Evolutionary conservation across 169 alveolate genomes (phyloP).

Genomic region (Neospora caninum): DNA sequence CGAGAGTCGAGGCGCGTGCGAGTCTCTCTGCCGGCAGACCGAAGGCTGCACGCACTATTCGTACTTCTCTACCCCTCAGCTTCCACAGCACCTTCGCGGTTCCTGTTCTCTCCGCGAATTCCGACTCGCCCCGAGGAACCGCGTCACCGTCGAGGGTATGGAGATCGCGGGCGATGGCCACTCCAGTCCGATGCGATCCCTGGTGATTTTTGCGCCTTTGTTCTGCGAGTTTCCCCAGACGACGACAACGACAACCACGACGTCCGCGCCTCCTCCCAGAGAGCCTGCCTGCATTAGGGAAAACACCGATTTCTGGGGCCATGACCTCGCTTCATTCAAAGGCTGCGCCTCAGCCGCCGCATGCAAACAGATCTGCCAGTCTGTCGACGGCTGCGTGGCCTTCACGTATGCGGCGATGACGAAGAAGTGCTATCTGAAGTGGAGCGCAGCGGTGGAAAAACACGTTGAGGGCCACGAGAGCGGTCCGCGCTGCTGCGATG

Average conservation of each 20-base stretch:
- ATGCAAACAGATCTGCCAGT: not conserved
- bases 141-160: not conserved
- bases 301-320: slow-evolving; percentile 32
- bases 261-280: not conserved
- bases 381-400: slow-evolving; percentile 1
- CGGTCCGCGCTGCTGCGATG: slow-evolving; percentile 20
- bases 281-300: not conserved
- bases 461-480: slow-evolving; percentile 5
- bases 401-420: not conserved
- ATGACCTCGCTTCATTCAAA: not conserved
- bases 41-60: slow-evolving; percentile 19
- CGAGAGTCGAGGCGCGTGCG: slow-evolving; percentile 27
- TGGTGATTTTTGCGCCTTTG: not conserved
- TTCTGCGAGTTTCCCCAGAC: not conserved
- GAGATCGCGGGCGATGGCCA: not conserved
- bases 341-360: not conserved
- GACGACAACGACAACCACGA: not conserved
- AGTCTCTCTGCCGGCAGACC: slow-evolving; percentile 4
- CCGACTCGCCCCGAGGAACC: not conserved
- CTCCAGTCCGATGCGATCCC: not conserved
- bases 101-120: slow-evolving; percentile 12
- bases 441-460: not conserved
- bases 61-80: not conserved
- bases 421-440: not conserved
- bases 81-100: slow-evolving; percentile 24